Percentiles rank a stretch among this genome's conserved stretches.
Evolutionary conservation across 2,329 filamentous ascomycete genomes (phyloP).

Genomic region (Fusarium fujikuroi): DNA sequence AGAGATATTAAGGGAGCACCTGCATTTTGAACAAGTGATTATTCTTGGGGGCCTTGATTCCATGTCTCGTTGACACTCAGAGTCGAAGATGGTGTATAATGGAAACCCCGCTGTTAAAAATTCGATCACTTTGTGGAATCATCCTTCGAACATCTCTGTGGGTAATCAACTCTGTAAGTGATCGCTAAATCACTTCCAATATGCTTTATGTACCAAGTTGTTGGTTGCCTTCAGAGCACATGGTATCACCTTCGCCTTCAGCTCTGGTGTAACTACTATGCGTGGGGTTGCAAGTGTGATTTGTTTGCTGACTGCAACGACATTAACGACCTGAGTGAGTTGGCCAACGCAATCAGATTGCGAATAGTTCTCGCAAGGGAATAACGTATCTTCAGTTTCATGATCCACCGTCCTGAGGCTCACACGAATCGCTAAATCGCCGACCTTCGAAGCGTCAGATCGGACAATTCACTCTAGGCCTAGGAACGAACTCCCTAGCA

Average conservation of each 20-base stretch:
- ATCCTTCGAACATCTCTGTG: not conserved
- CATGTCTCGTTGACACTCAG: not conserved
- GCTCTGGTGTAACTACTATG: not conserved
- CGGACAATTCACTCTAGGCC: not conserved
- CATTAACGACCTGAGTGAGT: not conserved
- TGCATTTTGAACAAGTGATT: fast-evolving
- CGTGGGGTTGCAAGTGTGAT: not conserved
- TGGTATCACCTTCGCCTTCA: not conserved
- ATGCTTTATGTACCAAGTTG: not conserved
- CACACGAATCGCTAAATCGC: not conserved
- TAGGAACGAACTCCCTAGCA: not conserved
- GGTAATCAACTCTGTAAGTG: not conserved
- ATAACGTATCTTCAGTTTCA: not conserved
- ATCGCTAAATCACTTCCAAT: no score
- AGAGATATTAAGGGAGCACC: not conserved
- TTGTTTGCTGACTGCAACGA: not conserved
- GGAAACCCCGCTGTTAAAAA: no score
- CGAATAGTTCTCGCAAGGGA: not conserved
- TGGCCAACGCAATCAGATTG: not conserved
- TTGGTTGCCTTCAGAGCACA: not conserved
- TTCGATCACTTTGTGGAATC: not conserved
- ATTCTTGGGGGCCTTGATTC: fast-evolving
- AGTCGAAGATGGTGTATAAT: not conserved
- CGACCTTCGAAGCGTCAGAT: not conserved
- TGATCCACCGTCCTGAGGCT: not conserved